Base-by-base conservation (phyloP, 176 grass and related monocot species). In the Raddia distichophylla region DNA sequence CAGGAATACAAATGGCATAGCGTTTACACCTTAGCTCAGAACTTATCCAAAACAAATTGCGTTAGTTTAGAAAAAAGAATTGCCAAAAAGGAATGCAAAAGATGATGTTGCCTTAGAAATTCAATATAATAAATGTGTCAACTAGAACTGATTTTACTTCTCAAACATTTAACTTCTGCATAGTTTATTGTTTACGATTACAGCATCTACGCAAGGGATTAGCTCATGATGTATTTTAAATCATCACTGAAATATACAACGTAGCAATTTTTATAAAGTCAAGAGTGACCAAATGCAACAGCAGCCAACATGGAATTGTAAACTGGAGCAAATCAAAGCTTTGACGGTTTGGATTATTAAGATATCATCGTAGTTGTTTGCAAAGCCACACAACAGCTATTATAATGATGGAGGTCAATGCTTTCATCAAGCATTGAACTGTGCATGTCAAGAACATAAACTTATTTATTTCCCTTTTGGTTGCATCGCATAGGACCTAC, bases 321-420 rank as follows among this genome's bases (percentile, higher is more conserved):
- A 87, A 85, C 19, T 5, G 2, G 2, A 43, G 19, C 40, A 73
- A 74, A 74, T 67, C 50, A 4, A 88, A 77, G 15, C 67, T 83
- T 84, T 73, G 44, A 79, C 76, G 5, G 56, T 53, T 55, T 55
- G 6, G n/a, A 72, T 67, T 58, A 42, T 60, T 79, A 69, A 50
- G 49, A 74, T 67, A 81, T 64, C 35, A 56, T 17, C 5, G 14
- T 64, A 69, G 71, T 80, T 77, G 82, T 76, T 83, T 69, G 35
- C 13, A 85, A 62, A 75, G 37, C 34, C 63, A 87, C 74, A 48
- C 51, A 57, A 86, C 52, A 60, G 33, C 46, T 92, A 90, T 42
- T 71, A 81, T 86, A 87, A 47, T 82, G 51, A 67, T 3, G 51
- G 62, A 87, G 57, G 88, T 91, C 86, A 96, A 87, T 91, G 83